phyloP scores from a whole-genome alignment of 768 basidiomycete genomes.

The Dacryopinax spathularia region DNA sequence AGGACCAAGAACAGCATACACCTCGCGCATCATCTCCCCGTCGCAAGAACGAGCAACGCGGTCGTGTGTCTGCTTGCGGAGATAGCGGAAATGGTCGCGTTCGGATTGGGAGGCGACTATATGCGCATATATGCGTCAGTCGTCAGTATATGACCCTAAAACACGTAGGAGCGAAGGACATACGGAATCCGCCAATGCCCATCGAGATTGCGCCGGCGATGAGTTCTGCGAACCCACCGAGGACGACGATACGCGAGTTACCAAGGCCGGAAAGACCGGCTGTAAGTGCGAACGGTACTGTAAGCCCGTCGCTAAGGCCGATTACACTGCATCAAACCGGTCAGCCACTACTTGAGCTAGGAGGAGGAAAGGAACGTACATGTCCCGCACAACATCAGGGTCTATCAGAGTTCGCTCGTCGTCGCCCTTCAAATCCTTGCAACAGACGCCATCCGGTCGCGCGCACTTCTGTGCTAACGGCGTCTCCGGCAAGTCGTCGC shows the following conservation, averaged over 20 bases:
- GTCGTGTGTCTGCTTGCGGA: constrained; percentile 53
- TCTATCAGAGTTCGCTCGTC: constrained; percentile 71
- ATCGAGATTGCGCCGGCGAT: constrained; percentile 94
- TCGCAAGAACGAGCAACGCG: constrained; percentile 81
- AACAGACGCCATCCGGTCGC: constrained; percentile 49
- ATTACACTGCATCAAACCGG: constrained; percentile 42
- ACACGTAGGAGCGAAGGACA: constrained; percentile 10
- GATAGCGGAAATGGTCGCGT: constrained; percentile 83
- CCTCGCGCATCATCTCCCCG: constrained; percentile 94
- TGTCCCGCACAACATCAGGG: constrained; percentile 75
- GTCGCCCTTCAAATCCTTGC: constrained; percentile 68
- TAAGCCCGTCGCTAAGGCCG: constrained; percentile 80
- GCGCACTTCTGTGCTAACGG: not conserved
- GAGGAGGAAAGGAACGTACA: constrained; percentile 35
- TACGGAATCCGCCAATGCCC: constrained; percentile 90
- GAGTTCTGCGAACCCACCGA: constrained; percentile 90
- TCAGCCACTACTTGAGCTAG: not conserved
- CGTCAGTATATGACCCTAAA: not conserved
- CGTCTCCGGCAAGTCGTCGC: not conserved
- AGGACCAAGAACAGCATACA: constrained; percentile 71
- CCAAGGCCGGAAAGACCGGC: constrained; percentile 84
- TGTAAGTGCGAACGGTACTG: constrained; percentile 81
- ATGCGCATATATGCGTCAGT: constrained; percentile 7
- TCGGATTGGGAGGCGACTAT: constrained; percentile 83
- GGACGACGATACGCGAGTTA: constrained; percentile 77